These are phyloP conservation scores for Saksenaea vasiformis DNA, from an alignment of 371 early-diverging fungal genomes.

Conservation along the genomic window DNA sequence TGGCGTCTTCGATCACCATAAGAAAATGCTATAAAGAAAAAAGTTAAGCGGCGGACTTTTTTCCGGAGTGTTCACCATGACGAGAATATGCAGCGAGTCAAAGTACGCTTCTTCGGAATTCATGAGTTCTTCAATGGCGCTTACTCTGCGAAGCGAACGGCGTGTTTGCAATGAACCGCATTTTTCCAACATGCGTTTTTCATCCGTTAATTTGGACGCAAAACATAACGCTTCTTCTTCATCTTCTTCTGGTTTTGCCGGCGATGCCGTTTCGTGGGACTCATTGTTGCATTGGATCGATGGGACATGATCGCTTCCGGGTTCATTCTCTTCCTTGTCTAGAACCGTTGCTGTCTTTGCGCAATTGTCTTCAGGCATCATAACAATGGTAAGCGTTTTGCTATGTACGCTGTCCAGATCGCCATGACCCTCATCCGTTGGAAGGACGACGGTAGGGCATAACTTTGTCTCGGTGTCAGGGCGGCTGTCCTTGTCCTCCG, in stretches of 20 bases:
- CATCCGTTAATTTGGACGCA: background rate
- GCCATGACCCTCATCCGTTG: background rate
- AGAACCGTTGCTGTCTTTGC: background rate
- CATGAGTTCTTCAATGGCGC: conserved; percentile 35
- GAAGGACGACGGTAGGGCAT: background rate
- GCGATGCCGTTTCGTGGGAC: background rate
- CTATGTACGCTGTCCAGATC: background rate
- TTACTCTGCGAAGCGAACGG: conserved; percentile 8
- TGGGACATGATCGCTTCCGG: background rate
- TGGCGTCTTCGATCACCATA: conserved; percentile 23
- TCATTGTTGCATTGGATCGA: background rate
- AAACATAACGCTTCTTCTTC: background rate
- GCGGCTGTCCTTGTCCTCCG: background rate
- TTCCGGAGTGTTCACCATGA: conserved; percentile 24
- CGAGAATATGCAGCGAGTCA: conserved; percentile 35
- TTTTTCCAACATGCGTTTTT: background rate
- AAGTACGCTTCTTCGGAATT: conserved; percentile 42
- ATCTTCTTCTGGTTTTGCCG: background rate
- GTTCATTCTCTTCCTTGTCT: background rate
- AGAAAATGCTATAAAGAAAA: conserved; percentile 30
- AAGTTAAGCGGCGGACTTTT: background rate
- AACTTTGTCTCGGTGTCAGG: no score
- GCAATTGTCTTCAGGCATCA: background rate
- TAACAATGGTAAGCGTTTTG: background rate
- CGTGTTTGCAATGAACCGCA: background rate